Conservation (phyloP, 176 grass and related monocot genomes). For the Eremochloa ophiuroides region DNA sequence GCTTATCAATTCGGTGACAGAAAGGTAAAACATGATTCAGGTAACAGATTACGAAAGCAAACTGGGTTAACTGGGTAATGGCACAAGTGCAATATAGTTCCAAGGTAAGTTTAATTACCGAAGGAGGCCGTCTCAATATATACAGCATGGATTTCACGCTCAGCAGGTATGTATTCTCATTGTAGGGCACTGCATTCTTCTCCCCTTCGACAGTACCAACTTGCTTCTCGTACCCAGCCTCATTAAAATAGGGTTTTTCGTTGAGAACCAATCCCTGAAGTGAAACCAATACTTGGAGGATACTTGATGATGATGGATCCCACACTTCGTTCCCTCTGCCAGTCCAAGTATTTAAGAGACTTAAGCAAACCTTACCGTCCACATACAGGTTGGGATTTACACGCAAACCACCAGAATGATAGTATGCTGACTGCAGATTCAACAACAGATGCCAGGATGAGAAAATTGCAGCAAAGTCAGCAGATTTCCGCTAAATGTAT, state of each 20-base stretch:
- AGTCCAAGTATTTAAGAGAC: slow-evolving; percentile 88
- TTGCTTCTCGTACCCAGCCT: slow-evolving; percentile 97
- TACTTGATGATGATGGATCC: slow-evolving; percentile 86
- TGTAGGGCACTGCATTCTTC: slow-evolving; percentile 95
- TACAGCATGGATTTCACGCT: slow-evolving; percentile 94
- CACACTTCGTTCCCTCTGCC: slow-evolving; percentile 95
- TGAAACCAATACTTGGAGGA: slow-evolving; percentile 93
- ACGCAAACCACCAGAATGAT: slow-evolving; percentile 92
- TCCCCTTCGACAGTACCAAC: slow-evolving; percentile 92
- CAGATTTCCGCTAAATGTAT: background rate
- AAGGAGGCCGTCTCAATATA: slow-evolving; percentile 84
- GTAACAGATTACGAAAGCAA: background rate
- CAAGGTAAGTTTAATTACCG: slow-evolving; percentile 48
- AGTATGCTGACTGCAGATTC: slow-evolving; percentile 78
- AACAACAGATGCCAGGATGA: background rate
- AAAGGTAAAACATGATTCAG: background rate
- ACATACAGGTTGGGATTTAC: slow-evolving; percentile 95
- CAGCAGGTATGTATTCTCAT: slow-evolving; percentile 94
- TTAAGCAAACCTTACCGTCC: slow-evolving; percentile 96
- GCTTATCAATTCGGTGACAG: background rate
- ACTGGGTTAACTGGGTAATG: slow-evolving; percentile 1
- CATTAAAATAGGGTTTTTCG: slow-evolving; percentile 93
- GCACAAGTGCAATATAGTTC: background rate
- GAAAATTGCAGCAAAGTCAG: slow-evolving; percentile 11
- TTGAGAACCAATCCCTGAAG: slow-evolving; percentile 96